Evolutionary conservation across 192 early-diverging fungal genomes (phyloP).

Genomic region (Fimicolochytrium jonesii): DNA sequence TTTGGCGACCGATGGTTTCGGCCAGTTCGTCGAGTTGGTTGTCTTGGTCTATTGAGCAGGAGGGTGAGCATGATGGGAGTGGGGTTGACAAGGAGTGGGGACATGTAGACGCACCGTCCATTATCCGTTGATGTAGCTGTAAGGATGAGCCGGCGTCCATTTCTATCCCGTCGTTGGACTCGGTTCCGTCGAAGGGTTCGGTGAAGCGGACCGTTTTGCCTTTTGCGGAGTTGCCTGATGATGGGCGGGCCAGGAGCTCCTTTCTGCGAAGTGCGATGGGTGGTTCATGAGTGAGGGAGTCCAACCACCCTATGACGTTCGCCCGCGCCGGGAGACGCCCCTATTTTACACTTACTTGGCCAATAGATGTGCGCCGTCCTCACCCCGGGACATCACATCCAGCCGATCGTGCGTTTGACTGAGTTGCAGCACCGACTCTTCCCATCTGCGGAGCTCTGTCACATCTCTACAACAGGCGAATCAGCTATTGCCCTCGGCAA

Average conservation of each 20-base stretch:
- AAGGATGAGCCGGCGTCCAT: too few relatives aligned
- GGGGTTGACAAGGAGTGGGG: background rate
- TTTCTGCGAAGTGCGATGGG: background rate
- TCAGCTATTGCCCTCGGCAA: background rate
- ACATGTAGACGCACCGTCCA: constrained; percentile 48
- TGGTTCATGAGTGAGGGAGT: background rate
- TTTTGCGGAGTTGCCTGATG: background rate
- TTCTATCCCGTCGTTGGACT: too few relatives aligned
- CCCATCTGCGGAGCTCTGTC: constrained; percentile 52
- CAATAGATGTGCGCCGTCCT: constrained; percentile 1
- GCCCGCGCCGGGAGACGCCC: too few relatives aligned
- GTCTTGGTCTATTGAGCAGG: constrained; percentile 62
- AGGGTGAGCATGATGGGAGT: background rate
- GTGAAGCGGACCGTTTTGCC: constrained; percentile 10
- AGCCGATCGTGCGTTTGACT: constrained; percentile 55
- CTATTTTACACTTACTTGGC: constrained; percentile 5
- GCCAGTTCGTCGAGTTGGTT: constrained; percentile 64
- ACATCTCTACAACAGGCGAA: constrained; percentile 30
- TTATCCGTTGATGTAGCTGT: constrained; percentile 60
- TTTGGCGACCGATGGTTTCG: constrained; percentile 59
- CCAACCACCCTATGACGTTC: too few relatives aligned
- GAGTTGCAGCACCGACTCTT: constrained; percentile 60
- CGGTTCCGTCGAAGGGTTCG: background rate
- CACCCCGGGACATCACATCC: constrained; percentile 13
- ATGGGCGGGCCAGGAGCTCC: background rate